Base-by-base conservation (phyloP, 2,329 filamentous ascomycete species). In the Sclerotinia borealis region DNA sequence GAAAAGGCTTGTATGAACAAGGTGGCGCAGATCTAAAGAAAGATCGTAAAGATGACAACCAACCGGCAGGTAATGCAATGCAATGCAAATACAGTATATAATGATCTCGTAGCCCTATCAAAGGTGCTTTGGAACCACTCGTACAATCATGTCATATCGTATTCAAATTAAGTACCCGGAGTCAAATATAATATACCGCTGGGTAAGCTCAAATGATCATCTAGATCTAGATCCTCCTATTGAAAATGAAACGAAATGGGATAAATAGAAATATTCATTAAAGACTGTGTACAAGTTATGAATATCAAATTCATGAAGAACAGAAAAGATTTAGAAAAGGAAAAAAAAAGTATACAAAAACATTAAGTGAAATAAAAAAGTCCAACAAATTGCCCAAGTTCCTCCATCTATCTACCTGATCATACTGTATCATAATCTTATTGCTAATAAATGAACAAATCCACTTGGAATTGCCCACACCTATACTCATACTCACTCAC, bases 81-180 rank as follows among this genome's bases (percentile, higher is more conserved):
- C 6, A 17, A 50, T n/a, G 22, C 13, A 29, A 50, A 4, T n/a
- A n/a, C 25, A 7, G 39, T 45, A 41, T 34, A 56, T 64, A 58
- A 63, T 17, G 54, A 61, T 15, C 43, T 37, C 64, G 64, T 60
- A 27, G 64, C 50, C 69, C 70, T 72, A 47, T 72, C 71, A 70
- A 72, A 72, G 71, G 68, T 65, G 59, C 66, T 51, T 19, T 39
- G 52, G 48, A 61, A 59, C 10, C 63, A 67, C 59, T 64, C 60
- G 13, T 43, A 65, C 37, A 31, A 15, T 45, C 41, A 9, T 45
- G 11, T 22, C 41, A n/a, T 22, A 45, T 22, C 27, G 37, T 56
- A 25, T 45, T 15, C 52, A 8, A 34, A 22, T 15, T 3, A 56
- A 17, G 43, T n/a, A 45, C 27, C 29, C 39, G 11, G 25, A 22